phyloP scores from a whole-genome alignment of 2,329 filamentous ascomycete species.

The Penicillium brevicompactum region DNA sequence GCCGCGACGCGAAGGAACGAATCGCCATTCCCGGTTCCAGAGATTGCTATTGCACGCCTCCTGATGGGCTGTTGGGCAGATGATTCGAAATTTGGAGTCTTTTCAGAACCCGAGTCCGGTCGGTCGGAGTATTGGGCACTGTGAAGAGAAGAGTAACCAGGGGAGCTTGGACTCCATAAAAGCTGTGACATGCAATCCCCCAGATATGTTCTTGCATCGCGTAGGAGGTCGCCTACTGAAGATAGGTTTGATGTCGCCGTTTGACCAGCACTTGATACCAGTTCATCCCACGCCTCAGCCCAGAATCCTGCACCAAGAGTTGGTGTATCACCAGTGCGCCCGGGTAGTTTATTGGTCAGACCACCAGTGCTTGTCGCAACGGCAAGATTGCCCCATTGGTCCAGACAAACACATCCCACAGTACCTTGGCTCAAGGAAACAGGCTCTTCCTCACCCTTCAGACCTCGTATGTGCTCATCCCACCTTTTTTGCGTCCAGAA shows the following conservation, averaged over 20 bases:
- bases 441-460: conserved; percentile 41
- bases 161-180: not conserved
- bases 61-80: not conserved
- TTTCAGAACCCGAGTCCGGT: conserved; percentile 8
- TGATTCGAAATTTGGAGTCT: not conserved
- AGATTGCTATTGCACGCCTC: conserved; percentile 59
- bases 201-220: conserved; percentile 9
- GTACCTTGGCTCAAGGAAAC: conserved; percentile 74
- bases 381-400: conserved; percentile 73
- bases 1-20: conserved; percentile 76
- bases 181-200: conserved; percentile 19
- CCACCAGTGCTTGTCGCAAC: conserved; percentile 70
- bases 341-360: conserved; percentile 84
- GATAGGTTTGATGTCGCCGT: not conserved
- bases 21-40: conserved; percentile 86
- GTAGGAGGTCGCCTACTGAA: not conserved
- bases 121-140: not conserved
- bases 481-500: conserved; percentile 78
- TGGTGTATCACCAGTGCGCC: conserved; percentile 83
- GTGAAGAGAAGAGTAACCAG: conserved; percentile 6
- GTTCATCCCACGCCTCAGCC: conserved; percentile 75
- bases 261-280: not conserved
- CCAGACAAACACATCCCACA: conserved; percentile 78
- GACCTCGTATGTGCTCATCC: conserved; percentile 72
- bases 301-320: conserved; percentile 83